Percentiles rank a stretch among this genome's conserved stretches.
Conservation (phyloP, 208 protist genomes). For the Acanthamoeba sp. region DNA sequence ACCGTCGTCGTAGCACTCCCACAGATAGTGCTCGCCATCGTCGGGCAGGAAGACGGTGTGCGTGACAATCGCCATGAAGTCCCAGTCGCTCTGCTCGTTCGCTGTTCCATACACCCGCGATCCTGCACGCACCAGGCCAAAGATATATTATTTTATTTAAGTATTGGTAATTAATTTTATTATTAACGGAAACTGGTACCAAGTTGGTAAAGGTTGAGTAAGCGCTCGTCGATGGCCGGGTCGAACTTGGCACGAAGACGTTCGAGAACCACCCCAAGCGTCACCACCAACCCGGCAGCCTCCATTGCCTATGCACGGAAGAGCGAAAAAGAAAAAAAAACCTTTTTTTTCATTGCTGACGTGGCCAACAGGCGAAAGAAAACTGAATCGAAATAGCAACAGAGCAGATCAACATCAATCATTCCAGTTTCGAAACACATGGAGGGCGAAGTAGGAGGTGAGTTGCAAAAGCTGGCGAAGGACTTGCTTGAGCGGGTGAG, state of each 20-base stretch:
- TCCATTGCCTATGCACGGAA: no score
- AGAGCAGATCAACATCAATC: no score
- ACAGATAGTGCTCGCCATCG: slow-evolving; percentile 34
- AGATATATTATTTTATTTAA: neutral
- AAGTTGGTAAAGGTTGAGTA: slow-evolving; percentile 47
- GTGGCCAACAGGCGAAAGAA: no score
- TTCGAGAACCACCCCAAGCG: neutral
- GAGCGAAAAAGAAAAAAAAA: neutral
- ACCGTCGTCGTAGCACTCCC: slow-evolving; percentile 57
- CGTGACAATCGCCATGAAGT: slow-evolving; percentile 44
- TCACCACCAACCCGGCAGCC: neutral
- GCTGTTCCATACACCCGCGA: slow-evolving; percentile 10
- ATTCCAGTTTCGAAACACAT: no score
- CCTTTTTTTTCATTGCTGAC: no score
- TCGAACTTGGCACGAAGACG: slow-evolving; percentile 25
- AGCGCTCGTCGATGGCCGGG: neutral
- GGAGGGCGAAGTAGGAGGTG: neutral
- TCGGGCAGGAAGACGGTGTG: slow-evolving; percentile 4
- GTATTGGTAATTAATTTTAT: neutral
- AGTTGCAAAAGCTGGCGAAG: slow-evolving; percentile 16
- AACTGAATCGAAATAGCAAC: neutral
- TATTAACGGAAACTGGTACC: neutral
- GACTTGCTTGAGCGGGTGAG: neutral
- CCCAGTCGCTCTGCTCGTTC: slow-evolving; percentile 16
- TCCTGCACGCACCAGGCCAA: neutral